Evolutionary conservation across 345 rosid species (phyloP).

Genomic region (Euphorbia pulcherrima): DNA sequence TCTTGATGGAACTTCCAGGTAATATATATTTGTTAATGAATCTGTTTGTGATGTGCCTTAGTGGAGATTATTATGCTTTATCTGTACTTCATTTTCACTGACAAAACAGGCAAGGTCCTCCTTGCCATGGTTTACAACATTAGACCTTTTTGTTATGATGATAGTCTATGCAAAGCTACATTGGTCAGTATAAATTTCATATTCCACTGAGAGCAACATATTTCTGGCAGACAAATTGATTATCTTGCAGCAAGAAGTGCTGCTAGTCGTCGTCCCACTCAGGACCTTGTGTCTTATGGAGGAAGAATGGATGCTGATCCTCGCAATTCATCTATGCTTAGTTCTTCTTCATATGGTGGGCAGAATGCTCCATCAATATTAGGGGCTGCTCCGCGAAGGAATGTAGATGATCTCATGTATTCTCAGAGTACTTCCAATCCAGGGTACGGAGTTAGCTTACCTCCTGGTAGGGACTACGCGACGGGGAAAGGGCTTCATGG

Average conservation of each 20-base stretch:
- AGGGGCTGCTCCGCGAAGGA: slow-evolving; percentile 89
- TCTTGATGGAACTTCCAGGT: slow-evolving; percentile 78
- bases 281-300: slow-evolving; percentile 69
- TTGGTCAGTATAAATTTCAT: slow-evolving; percentile 34
- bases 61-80: slow-evolving; percentile 11
- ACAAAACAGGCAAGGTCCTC: slow-evolving; percentile 26
- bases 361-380: slow-evolving; percentile 73
- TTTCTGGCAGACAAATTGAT: slow-evolving; percentile 95
- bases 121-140: slow-evolving; percentile 19
- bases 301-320: slow-evolving; percentile 77
- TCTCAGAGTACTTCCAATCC: slow-evolving; percentile 73
- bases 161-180: slow-evolving; percentile 28
- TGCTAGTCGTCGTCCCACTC: slow-evolving; percentile 62
- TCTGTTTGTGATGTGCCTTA: slow-evolving; percentile 7
- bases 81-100: not conserved
- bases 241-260: slow-evolving; percentile 84
- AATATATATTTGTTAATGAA: slow-evolving; percentile 25
- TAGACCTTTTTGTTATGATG: slow-evolving; percentile 20
- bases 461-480: slow-evolving; percentile 96
- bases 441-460: slow-evolving; percentile 96
- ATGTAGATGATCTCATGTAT: slow-evolving; percentile 68
- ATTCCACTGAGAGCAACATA: slow-evolving; percentile 67
- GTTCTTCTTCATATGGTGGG: slow-evolving; percentile 61
- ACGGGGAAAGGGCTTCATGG: slow-evolving; percentile 79
- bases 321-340: slow-evolving; percentile 55